Evolutionary conservation across 495 filamentous ascomycete species (phyloP), one percentile per base, ranked within the genome.

Genomic region (Jackrogersella minutella): DNA sequence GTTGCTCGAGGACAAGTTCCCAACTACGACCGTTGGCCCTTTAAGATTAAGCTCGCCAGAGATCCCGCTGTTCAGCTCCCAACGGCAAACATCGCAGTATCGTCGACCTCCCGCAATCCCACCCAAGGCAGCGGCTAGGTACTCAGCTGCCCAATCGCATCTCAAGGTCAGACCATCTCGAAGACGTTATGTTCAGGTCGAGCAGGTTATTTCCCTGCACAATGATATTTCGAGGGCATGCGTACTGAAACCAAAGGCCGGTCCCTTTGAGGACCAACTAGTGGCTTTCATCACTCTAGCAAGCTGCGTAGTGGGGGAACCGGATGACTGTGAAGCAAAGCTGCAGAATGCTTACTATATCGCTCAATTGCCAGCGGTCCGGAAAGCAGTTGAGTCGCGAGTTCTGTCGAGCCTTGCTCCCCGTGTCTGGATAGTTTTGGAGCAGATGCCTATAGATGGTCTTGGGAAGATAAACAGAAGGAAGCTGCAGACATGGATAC

Each of bases 401-500:
- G 51, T 78, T 5, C 57, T 71, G 0, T 56, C 73, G 7, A 65
- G 76, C 7, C 70, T 60, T 19, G n/a, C 78, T 0, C 80, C 80
- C 4, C 71, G 70, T 40, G 41, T 79, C 2, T 83, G 80, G 80
- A 71, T 81, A 26, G 74, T 76, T 5, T 54, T 83, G 64, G 78
- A 81, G 44, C 70, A 51, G 10, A 82, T 83, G 76, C 80, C 80
- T 4, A n/a, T 78, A 2, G 78, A 74, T 22, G 73, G 76, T 0
- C 40, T 70, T 1, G 77, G 76, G 33, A 73, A 79, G 21, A 40
- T 75, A 44, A 75, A 83, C 55, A 67, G 76, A 34, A 78, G 80
- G 28, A 76, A 76, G 37, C 33, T 83, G 46, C 80, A 80, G 21
- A 83, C 80, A 0, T 83, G 80, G 80, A 74, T 73, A 6, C 80